Base-by-base conservation (phyloP, 2,329 filamentous ascomycete genomes). In the Westerdykella ornata region DNA sequence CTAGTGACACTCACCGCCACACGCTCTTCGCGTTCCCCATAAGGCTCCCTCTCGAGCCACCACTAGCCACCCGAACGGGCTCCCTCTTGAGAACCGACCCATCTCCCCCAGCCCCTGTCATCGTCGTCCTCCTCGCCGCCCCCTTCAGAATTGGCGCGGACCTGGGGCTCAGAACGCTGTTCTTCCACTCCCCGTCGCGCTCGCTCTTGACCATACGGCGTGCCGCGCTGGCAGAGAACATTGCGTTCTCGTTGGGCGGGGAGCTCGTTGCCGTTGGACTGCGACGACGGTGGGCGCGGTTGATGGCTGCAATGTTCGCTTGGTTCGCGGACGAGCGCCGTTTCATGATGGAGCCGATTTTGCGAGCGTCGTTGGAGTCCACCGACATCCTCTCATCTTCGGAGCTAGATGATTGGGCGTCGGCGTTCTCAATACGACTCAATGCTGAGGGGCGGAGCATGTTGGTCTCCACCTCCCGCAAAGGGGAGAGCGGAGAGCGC, bases 161-260 rank as follows among this genome's bases (percentile, higher is more conserved):
- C 26, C 80, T 71, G 19, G 82, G 81, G 50, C 78, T 81, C 37
- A 84, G 65, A 12, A 84, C 78, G 42, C 72, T 77, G 30, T 67
- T 66, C 45, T 74, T 75, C 54, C 68, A 71, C 14, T 76, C 73
- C 37, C 71, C 69, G 32, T 77, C 76, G 50, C 77, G 78, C 22
- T 80, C 75, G 36, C 71, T 75, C 56, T 76, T 80, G 30, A 80
- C 76, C 78, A 85, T 83, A 12, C 82, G 72, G 33, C 82, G 72
- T 18, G 81, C 80, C 47, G 83, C 80, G 41, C 76, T 74, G 17
- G 80, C 78, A 1, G 78, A 82, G 62, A 84, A 84, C 62, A 82
- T 71, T 6, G 69, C 67, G 43, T 75, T 77, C 49, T 80, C 76
- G 39, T 69, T 74, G 1, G 77, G 76, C 12, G 78, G 76, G 15